phyloP scores from a whole-genome alignment of 257 asterid species.

The Cordia subcordata region DNA sequence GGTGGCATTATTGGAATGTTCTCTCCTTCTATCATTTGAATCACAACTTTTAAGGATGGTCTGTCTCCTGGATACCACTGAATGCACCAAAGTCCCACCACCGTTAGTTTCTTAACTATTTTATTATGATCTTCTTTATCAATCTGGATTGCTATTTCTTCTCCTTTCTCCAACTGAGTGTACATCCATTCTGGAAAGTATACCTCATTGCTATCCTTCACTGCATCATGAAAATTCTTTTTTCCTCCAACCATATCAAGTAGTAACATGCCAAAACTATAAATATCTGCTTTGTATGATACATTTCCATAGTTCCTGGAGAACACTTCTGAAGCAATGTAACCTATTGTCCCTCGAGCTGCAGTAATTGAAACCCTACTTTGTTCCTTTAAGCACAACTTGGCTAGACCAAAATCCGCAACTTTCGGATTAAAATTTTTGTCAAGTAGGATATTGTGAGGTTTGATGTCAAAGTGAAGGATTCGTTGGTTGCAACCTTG shows the following conservation, averaged over 20 bases:
- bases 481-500: slow-evolving; percentile 17
- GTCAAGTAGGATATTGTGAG: slow-evolving; percentile 30
- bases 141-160: background rate
- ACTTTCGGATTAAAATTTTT: slow-evolving; percentile 21
- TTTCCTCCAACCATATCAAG: slow-evolving; percentile 38
- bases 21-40: slow-evolving; percentile 37
- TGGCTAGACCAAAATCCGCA: slow-evolving; percentile 34
- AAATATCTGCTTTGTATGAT: slow-evolving; percentile 33
- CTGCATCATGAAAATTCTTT: slow-evolving; percentile 6
- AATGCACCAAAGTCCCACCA: slow-evolving; percentile 32
- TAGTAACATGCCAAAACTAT: slow-evolving; percentile 28
- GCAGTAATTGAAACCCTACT: no score
- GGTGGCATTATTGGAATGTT: slow-evolving; percentile 21
- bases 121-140: slow-evolving; percentile 10
- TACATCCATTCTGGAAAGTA: no score
- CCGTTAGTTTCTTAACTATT: slow-evolving; percentile 16
- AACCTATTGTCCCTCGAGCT: no score
- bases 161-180: no score
- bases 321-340: no score
- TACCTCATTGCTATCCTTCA: no score
- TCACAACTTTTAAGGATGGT: slow-evolving; percentile 27
- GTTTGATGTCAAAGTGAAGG: slow-evolving; percentile 23
- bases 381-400: background rate
- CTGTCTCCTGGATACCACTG: slow-evolving; percentile 29
- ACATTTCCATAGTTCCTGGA: no score